Conservation (phyloP, 2,329 filamentous ascomycete species). For the Venturia asperata region DNA sequence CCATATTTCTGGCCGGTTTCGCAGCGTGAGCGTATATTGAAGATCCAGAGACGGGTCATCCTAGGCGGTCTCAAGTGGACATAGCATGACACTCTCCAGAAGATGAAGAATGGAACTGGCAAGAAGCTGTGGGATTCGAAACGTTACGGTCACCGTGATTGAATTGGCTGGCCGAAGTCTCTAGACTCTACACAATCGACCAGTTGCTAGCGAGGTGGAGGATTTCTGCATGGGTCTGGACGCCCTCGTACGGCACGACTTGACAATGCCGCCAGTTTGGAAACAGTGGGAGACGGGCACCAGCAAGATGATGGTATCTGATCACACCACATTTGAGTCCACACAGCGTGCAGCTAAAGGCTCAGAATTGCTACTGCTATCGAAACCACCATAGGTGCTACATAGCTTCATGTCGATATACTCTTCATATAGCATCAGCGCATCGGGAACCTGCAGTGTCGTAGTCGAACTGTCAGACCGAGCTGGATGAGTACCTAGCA, state of each 20-base stretch:
- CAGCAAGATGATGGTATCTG: conserved; percentile 13
- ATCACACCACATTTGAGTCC: conserved; percentile 13
- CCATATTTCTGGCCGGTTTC: not conserved
- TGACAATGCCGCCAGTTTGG: not conserved
- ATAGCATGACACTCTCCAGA: not conserved
- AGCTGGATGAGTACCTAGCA: conserved; percentile 58
- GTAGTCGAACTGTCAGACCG: conserved; percentile 28
- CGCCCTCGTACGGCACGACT: not conserved
- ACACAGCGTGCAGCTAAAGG: conserved; percentile 12
- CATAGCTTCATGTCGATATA: conserved; percentile 63
- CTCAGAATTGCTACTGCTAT: conserved; percentile 18
- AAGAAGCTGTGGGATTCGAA: not conserved
- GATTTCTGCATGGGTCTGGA: not conserved
- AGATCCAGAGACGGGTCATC: not conserved
- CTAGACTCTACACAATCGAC: conserved; percentile 5
- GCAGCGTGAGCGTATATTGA: not conserved
- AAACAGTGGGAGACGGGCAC: conserved; percentile 7
- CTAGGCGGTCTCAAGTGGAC: not conserved
- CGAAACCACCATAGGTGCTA: conserved; percentile 31
- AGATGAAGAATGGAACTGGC: not conserved
- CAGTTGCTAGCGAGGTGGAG: not conserved
- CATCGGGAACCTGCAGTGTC: conserved; percentile 26
- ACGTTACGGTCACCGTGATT: not conserved
- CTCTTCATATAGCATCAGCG: conserved; percentile 56
- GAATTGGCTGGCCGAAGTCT: not conserved